These are phyloP conservation scores for Pyrenophora graminea DNA, from an alignment of 2,329 filamentous ascomycete species.

Conservation along the genomic window DNA sequence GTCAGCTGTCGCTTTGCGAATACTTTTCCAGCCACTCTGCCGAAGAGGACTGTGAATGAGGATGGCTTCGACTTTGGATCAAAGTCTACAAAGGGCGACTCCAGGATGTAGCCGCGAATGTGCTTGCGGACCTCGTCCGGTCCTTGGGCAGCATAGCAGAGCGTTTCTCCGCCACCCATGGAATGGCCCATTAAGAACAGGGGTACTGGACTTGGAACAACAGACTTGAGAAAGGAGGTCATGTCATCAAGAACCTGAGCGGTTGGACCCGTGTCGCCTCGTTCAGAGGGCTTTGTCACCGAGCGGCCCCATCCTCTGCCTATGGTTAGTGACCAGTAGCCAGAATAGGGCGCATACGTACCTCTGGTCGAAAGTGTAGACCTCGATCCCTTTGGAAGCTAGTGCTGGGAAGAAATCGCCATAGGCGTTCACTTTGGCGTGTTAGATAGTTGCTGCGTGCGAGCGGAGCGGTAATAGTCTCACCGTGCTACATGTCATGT, in stretches of 20 bases:
- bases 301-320: constrained; percentile 79
- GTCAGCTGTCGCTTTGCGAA: constrained; percentile 70
- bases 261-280: constrained; percentile 76
- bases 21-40: constrained; percentile 69
- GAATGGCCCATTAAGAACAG: constrained; percentile 88
- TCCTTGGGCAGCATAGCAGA: constrained; percentile 61
- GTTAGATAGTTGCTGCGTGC: constrained; percentile 17
- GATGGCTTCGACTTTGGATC: constrained; percentile 67
- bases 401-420: constrained; percentile 73
- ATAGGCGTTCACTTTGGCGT: constrained; percentile 67
- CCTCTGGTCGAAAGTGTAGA: constrained; percentile 78
- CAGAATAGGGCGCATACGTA: constrained; percentile 31
- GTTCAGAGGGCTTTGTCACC: constrained; percentile 63
- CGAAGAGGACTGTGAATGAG: constrained; percentile 65
- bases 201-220: constrained; percentile 60
- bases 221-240: constrained; percentile 70
- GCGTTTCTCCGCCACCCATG: constrained; percentile 82
- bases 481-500: constrained; percentile 16
- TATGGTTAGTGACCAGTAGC: constrained; percentile 12
- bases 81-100: constrained; percentile 79
- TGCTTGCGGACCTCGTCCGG: constrained; percentile 58
- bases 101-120: constrained; percentile 74
- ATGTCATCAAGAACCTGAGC: constrained; percentile 75
- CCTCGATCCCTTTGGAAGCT: constrained; percentile 71
- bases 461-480: neutral